phyloP scores from a whole-genome alignment of 1,284 basidiomycete genomes.

The Salmacisia buchloeana region DNA sequence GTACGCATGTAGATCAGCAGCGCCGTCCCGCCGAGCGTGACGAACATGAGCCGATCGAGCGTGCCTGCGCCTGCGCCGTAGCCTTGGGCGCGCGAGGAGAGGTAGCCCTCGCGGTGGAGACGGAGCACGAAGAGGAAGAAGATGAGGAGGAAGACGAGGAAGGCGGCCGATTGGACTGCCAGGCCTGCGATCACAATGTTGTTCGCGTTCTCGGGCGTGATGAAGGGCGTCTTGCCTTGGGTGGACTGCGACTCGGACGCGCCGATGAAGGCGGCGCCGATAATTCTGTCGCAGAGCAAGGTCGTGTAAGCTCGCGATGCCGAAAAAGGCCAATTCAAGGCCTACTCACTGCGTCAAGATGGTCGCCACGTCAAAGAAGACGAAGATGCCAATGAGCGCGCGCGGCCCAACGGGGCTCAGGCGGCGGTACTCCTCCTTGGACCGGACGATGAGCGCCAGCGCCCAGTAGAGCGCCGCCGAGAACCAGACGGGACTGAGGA shows the following conservation, averaged over 20 bases:
- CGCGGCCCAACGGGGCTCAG: slow-evolving; percentile 41
- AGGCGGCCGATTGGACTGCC: slow-evolving; percentile 50
- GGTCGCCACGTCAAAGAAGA: slow-evolving; percentile 1
- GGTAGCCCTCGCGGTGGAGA: not conserved
- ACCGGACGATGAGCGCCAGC: slow-evolving; percentile 39
- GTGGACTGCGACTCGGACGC: slow-evolving; percentile 47
- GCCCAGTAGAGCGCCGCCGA: slow-evolving; percentile 52
- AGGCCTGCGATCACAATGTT: slow-evolving; percentile 53
- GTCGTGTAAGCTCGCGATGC: not conserved
- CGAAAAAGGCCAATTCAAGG: not conserved
- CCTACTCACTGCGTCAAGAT: slow-evolving; percentile 6
- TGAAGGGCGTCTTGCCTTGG: slow-evolving; percentile 24
- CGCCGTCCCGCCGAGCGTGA: slow-evolving; percentile 37
- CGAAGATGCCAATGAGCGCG: slow-evolving; percentile 26
- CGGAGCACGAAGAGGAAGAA: slow-evolving; percentile 27
- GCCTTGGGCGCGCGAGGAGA: slow-evolving; percentile 9
- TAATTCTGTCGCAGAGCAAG: slow-evolving; percentile 21
- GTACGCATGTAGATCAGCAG: slow-evolving; percentile 51
- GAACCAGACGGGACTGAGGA: slow-evolving; percentile 52
- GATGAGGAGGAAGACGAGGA: slow-evolving; percentile 48
- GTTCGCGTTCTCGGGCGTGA: slow-evolving; percentile 50
- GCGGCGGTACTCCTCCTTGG: slow-evolving; percentile 17
- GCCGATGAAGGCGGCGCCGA: slow-evolving; percentile 54
- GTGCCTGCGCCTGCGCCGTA: slow-evolving; percentile 8
- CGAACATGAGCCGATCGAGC: slow-evolving; percentile 33